phyloP scores from a whole-genome alignment of 192 early-diverging fungal species.

The Linnemannia hyalina region DNA sequence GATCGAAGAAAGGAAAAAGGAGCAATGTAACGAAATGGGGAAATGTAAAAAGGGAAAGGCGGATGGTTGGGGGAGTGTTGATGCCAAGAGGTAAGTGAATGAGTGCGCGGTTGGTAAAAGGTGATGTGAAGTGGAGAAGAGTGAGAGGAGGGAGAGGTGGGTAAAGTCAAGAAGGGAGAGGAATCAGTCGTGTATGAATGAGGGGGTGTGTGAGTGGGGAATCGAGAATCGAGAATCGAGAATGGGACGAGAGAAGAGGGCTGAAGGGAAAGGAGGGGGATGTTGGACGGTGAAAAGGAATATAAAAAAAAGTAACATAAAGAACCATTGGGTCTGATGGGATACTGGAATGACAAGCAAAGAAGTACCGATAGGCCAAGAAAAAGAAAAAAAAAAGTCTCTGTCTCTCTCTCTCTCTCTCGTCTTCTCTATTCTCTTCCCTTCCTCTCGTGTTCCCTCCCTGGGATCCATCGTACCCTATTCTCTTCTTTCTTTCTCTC shows the following conservation, averaged over 20 bases:
- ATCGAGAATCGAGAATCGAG: slow-evolving; percentile 5
- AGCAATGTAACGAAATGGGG: neutral
- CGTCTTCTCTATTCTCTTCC: too few species aligned
- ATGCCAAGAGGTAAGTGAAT: neutral
- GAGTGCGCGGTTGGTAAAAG: neutral
- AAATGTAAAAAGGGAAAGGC: neutral
- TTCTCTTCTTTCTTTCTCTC: neutral
- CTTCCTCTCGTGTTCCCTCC: too few species aligned
- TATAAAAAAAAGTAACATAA: neutral
- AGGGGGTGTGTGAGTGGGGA: neutral
- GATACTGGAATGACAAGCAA: neutral
- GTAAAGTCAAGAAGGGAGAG: neutral
- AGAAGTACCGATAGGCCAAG: neutral
- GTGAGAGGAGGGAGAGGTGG: neutral
- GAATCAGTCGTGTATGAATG: neutral
- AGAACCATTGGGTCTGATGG: neutral
- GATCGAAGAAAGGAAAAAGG: slow-evolving; percentile 1
- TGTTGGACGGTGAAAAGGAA: neutral
- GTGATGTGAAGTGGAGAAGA: neutral
- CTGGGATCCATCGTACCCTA: neutral
- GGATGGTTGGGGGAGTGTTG: neutral
- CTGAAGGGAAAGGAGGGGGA: neutral
- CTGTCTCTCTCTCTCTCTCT: too few species aligned
- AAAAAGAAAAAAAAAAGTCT: neutral
- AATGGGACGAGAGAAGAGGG: neutral